Conservation (phyloP, 2,329 filamentous ascomycete genomes). For the Aureobasidium sp. region DNA sequence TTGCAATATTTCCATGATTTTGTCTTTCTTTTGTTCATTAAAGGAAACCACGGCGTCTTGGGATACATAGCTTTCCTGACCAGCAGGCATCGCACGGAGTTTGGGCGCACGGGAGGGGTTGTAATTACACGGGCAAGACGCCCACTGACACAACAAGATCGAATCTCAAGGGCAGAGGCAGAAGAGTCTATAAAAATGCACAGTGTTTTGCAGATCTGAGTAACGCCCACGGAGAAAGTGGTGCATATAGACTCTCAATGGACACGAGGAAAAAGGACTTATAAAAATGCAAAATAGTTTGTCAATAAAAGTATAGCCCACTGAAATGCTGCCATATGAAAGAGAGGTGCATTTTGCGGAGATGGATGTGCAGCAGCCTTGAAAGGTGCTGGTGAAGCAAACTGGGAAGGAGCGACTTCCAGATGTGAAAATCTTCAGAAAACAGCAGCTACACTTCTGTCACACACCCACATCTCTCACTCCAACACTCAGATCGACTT, state of each 20-base stretch:
- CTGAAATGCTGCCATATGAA: not conserved
- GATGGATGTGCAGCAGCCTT: not conserved
- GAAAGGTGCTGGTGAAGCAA: not conserved
- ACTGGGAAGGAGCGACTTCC: not conserved
- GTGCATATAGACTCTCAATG: no score
- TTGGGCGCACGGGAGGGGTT: not conserved
- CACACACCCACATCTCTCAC: not conserved
- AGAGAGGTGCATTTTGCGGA: not conserved
- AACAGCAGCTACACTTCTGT: not conserved
- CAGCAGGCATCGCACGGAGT: conserved; percentile 9
- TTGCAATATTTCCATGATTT: not conserved
- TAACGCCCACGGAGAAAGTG: no score
- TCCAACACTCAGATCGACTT: not conserved
- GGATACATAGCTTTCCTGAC: not conserved
- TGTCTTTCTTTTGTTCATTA: not conserved
- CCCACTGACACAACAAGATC: no score
- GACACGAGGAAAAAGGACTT: no score
- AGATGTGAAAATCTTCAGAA: no score
- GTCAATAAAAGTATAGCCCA: no score
- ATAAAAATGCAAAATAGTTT: no score
- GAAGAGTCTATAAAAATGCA: no score
- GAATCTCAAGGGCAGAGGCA: no score
- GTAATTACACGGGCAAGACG: no score
- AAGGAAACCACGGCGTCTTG: not conserved
- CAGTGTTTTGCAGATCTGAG: no score